phyloP scores from a whole-genome alignment of 306 rosid genomes.

The Fragaria iinumae region DNA sequence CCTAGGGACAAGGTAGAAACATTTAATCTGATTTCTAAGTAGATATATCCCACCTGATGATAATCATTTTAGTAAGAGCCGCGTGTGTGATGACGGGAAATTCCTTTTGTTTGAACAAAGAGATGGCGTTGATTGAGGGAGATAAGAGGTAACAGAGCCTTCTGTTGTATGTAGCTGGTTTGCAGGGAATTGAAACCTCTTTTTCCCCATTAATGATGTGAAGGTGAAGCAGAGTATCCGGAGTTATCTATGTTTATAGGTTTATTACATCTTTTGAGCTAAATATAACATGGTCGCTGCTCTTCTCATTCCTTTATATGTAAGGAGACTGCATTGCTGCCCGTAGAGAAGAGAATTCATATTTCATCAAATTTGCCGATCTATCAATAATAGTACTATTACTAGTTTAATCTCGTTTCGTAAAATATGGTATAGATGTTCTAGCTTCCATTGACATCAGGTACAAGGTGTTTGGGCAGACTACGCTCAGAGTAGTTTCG shows the following conservation, averaged over 20 bases:
- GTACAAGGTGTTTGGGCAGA: neutral
- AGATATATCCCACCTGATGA: slow-evolving; percentile 14
- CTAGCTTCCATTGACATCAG: neutral
- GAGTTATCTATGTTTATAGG: slow-evolving; percentile 25
- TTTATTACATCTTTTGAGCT: neutral
- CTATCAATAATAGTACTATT: neutral
- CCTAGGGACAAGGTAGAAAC: neutral
- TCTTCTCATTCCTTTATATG: neutral
- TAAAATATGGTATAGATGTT: neutral
- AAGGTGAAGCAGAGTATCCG: slow-evolving; percentile 26
- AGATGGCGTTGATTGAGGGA: slow-evolving; percentile 23
- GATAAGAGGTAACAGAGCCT: slow-evolving; percentile 30
- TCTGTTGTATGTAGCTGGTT: slow-evolving; percentile 35
- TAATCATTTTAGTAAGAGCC: slow-evolving; percentile 23
- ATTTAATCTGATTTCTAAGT: slow-evolving; percentile 3
- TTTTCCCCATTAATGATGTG: slow-evolving; percentile 31
- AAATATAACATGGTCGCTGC: neutral
- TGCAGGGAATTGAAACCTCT: slow-evolving; percentile 31
- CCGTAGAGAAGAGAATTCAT: neutral
- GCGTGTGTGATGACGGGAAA: slow-evolving; percentile 28
- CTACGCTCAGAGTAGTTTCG: neutral
- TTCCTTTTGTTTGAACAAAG: slow-evolving; percentile 26
- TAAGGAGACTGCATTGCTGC: neutral
- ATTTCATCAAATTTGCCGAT: neutral
- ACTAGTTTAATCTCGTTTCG: neutral